These are phyloP conservation scores for Populus hybrid DNA, from an alignment of 441 rosid species.

Conservation along the genomic window DNA sequence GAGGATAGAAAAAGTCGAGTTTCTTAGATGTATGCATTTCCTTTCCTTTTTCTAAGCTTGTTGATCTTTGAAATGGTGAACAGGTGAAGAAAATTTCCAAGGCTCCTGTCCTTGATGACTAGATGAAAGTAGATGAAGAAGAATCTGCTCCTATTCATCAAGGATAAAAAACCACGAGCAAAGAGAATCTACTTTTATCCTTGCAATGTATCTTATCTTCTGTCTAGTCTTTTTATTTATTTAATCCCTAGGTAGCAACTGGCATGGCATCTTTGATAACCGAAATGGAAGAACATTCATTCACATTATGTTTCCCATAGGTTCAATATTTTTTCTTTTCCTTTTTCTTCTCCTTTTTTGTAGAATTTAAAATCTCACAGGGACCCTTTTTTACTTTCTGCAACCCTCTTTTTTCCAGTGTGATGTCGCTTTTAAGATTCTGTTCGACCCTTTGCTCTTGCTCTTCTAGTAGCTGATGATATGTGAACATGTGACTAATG, in stretches of 20 bases:
- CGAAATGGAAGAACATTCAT: slow-evolving; percentile 1
- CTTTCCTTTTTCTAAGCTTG: neutral
- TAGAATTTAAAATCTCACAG: slow-evolving; percentile 10
- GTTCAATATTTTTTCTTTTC: neutral
- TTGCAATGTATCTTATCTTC: neutral
- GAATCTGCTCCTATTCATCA: neutral
- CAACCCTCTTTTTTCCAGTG: neutral
- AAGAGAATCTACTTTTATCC: slow-evolving; percentile 1
- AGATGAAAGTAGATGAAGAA: neutral
- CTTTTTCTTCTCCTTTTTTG: neutral
- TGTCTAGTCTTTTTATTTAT: neutral
- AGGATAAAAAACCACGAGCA: neutral
- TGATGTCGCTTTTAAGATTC: slow-evolving; percentile 7
- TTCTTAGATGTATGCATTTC: slow-evolving; percentile 27
- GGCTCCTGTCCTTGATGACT: slow-evolving; percentile 3
- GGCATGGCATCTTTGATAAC: slow-evolving; percentile 1
- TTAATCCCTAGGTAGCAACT: neutral
- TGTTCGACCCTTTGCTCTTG: neutral
- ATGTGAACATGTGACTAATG: slow-evolving; percentile 6
- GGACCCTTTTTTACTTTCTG: neutral
- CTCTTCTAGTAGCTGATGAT: neutral
- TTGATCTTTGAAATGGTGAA: neutral
- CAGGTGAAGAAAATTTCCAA: neutral
- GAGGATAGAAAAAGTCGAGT: slow-evolving; percentile 6
- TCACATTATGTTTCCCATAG: neutral